A percentile compares a stretch with the other conserved stretches of the same genome.
phyloP scores from a whole-genome alignment of 257 asterid genomes.

The Buddleja alternifolia region DNA sequence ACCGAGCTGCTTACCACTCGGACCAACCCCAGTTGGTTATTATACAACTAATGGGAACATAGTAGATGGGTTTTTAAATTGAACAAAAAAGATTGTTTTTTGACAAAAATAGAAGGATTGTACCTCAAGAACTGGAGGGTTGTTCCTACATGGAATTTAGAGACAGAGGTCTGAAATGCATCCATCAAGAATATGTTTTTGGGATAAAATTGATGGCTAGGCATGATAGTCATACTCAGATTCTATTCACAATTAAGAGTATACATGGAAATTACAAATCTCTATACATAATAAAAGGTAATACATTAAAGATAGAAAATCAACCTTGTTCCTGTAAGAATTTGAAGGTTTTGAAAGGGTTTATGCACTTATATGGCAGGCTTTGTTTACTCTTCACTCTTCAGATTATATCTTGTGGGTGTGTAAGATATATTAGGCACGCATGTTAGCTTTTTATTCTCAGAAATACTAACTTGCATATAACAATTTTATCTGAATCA shows the following conservation, averaged over 20 bases:
- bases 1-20: too few species aligned
- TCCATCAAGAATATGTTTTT: constrained; percentile 47
- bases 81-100: constrained; percentile 41
- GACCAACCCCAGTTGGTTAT: too few species aligned
- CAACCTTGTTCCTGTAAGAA: background rate
- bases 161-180: constrained; percentile 60
- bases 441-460: background rate
- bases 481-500: background rate
- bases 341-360: constrained; percentile 38
- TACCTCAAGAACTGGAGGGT: constrained; percentile 53
- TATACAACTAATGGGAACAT: too few species aligned
- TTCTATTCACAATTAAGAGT: constrained; percentile 15
- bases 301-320: background rate
- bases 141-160: constrained; percentile 45
- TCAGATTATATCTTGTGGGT: constrained; percentile 7
- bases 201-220: constrained; percentile 58
- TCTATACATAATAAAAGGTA: background rate
- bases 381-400: constrained; percentile 15
- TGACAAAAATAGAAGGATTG: constrained; percentile 46
- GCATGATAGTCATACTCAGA: constrained; percentile 57
- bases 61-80: too few species aligned
- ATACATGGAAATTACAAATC: background rate
- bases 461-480: constrained; percentile 18
- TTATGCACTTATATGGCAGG: constrained; percentile 21
- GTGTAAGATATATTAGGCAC: constrained; percentile 9